Percentiles rank a stretch among this genome's conserved stretches.
Evolutionary conservation across 495 filamentous ascomycete species (phyloP).

Genomic region (Rhypophila decipiens): DNA sequence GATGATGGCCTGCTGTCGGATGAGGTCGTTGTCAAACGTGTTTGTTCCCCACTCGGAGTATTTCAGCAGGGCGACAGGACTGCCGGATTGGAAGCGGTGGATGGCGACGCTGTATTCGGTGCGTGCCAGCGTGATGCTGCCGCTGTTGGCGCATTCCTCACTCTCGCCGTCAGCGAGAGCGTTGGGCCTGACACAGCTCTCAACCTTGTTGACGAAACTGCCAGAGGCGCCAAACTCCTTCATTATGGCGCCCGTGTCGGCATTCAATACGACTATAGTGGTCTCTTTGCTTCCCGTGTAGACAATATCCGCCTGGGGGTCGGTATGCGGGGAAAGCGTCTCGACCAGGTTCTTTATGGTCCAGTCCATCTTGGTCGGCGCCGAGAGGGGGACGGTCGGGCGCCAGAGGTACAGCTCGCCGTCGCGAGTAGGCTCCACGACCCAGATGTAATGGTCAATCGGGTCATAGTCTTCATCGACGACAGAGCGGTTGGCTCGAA

Average conservation of each 20-base stretch:
- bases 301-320: slow-evolving; percentile 63
- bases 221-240: slow-evolving; percentile 44
- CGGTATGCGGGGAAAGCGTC: slow-evolving; percentile 58
- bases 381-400: slow-evolving; percentile 59
- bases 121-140: slow-evolving; percentile 70
- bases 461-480: slow-evolving; percentile 50
- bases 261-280: slow-evolving; percentile 81
- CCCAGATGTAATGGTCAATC: slow-evolving; percentile 87
- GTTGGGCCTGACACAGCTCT: slow-evolving; percentile 54
- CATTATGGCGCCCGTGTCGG: slow-evolving; percentile 66
- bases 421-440: slow-evolving; percentile 86
- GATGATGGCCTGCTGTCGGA: slow-evolving; percentile 66
- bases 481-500: slow-evolving; percentile 61
- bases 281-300: slow-evolving; percentile 91
- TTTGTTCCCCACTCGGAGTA: slow-evolving; percentile 96
- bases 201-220: slow-evolving; percentile 35
- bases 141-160: slow-evolving; percentile 64
- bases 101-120: slow-evolving; percentile 87
- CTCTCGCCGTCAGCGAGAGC: slow-evolving; percentile 56
- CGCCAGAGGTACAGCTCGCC: slow-evolving; percentile 86
- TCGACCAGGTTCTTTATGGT: slow-evolving; percentile 81
- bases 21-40: slow-evolving; percentile 81
- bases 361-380: slow-evolving; percentile 71
- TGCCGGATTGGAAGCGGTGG: slow-evolving; percentile 65
- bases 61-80: slow-evolving; percentile 79